Evolutionary conservation across 179 eudicot species (phyloP).

Genomic region (Beta lomatogona): DNA sequence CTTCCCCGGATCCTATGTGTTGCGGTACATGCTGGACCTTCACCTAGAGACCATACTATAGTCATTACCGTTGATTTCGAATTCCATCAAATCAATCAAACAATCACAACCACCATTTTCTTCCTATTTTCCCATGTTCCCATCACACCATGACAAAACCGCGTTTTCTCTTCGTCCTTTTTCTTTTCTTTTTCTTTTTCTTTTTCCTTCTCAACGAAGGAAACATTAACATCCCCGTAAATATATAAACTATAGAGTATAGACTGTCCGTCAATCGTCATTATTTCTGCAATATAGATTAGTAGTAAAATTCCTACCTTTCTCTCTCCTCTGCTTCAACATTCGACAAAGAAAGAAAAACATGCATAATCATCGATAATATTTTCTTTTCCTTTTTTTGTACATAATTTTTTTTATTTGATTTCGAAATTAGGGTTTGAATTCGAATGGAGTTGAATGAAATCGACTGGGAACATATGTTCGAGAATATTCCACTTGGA

Average conservation of each 20-base stretch:
- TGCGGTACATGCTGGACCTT: not conserved
- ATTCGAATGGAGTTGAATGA: not conserved
- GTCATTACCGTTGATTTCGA: not conserved
- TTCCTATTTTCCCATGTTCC: not conserved
- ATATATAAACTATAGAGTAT: not conserved
- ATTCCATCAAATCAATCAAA: not conserved
- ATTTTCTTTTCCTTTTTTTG: not conserved
- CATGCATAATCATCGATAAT: not conserved
- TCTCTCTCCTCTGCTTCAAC: not conserved
- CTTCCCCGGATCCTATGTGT: not conserved
- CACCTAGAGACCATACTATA: not conserved
- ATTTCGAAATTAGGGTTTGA: conserved; percentile 21
- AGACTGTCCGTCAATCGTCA: not conserved
- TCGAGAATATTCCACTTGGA: conserved; percentile 17
- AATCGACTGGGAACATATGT: conserved; percentile 30
- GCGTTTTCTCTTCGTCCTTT: not conserved
- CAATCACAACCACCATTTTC: not conserved
- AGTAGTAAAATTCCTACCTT: not conserved
- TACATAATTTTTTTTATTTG: not conserved
- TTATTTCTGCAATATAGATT: not conserved
- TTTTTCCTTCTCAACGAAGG: conserved; percentile 17
- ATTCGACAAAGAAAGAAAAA: not conserved
- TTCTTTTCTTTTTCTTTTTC: not conserved
- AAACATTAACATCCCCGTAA: not conserved
- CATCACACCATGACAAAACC: not conserved